Percentiles rank a stretch among this genome's conserved stretches.
phyloP scores from a whole-genome alignment of 139 green algal species.

The Nannochloris sp. region DNA sequence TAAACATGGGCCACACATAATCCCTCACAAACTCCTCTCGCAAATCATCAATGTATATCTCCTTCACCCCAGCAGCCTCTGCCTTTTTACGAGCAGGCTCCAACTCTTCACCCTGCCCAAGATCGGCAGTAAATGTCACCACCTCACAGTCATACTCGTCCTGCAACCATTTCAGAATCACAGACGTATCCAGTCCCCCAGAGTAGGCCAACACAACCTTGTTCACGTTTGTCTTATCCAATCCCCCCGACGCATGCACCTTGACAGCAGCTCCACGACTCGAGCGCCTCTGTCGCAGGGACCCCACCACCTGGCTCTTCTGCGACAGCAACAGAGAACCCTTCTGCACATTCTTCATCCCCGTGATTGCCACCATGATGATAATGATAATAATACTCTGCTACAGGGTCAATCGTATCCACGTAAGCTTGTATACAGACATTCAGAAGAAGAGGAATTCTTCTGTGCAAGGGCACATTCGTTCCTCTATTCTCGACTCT shows the following conservation, averaged over 20 bases:
- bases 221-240: constrained; percentile 29
- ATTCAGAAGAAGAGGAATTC: background rate
- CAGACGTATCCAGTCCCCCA: constrained; percentile 90
- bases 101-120: constrained; percentile 78
- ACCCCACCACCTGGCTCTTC: no score
- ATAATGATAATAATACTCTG: no score
- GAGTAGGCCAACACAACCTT: constrained; percentile 96
- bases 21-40: constrained; percentile 97
- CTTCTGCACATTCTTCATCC: no score
- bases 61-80: constrained; percentile 83
- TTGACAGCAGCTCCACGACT: background rate
- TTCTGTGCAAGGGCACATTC: background rate
- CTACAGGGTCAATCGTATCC: no score
- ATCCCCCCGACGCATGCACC: background rate
- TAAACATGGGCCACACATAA: constrained; percentile 98
- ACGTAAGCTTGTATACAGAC: no score
- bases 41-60: constrained; percentile 97
- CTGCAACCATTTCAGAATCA: constrained; percentile 99
- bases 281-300: no score
- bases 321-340: no score
- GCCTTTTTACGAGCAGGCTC: constrained; percentile 87
- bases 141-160: constrained; percentile 95
- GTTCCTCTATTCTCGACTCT: background rate
- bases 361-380: no score
- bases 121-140: constrained; percentile 93